Percentiles rank a stretch among this genome's conserved stretches.
Evolutionary conservation across 148 eudicot genomes (phyloP).

Genomic region (Dianthus caryophyllus): DNA sequence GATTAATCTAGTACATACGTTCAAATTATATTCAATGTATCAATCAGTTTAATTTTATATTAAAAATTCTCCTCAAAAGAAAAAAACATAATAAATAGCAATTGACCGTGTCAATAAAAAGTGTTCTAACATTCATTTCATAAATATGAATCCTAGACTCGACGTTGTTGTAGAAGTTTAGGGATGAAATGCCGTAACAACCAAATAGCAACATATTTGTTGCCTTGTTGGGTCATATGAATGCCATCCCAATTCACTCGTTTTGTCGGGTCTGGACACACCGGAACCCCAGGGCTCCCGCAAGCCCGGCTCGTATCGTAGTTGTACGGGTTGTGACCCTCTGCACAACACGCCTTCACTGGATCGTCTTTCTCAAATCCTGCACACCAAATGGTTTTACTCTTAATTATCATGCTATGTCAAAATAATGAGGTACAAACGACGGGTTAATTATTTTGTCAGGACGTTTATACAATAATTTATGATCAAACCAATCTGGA

Average conservation of each 20-base stretch:
- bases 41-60: too few relatives aligned
- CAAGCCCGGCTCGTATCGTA: conserved; percentile 10
- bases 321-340: conserved; percentile 24
- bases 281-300: conserved; percentile 23
- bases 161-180: conserved; percentile 4
- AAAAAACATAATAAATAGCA: too few relatives aligned
- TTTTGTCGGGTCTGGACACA: conserved; percentile 27
- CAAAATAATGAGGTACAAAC: too few relatives aligned
- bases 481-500: too few relatives aligned
- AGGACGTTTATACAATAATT: too few relatives aligned
- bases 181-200: conserved; percentile 16
- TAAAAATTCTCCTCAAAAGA: too few relatives aligned
- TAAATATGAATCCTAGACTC: background rate
- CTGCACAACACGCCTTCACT: conserved; percentile 37
- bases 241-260: conserved; percentile 41
- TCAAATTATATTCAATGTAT: too few relatives aligned
- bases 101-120: too few relatives aligned
- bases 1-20: too few relatives aligned
- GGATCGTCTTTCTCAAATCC: conserved; percentile 24
- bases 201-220: conserved; percentile 25
- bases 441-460: too few relatives aligned
- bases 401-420: too few relatives aligned
- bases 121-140: too few relatives aligned
- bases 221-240: conserved; percentile 36
- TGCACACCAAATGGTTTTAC: background rate